Evolutionary conservation across 83 land plant species (phyloP).

Genomic region (Picea abies): DNA sequence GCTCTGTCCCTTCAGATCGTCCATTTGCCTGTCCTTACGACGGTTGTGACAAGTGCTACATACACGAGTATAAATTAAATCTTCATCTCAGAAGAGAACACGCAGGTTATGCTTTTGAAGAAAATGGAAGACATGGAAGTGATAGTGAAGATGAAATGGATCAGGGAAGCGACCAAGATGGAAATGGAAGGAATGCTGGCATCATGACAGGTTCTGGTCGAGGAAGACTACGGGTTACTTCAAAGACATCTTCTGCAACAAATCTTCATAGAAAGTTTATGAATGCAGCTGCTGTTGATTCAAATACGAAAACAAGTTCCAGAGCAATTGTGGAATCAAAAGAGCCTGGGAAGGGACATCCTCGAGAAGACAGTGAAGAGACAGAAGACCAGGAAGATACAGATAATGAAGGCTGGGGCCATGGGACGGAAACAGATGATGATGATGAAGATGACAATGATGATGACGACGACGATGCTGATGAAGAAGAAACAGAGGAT

Average conservation of each 20-base stretch:
- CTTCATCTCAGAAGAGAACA: slow-evolving; percentile 75
- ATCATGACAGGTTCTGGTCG: slow-evolving; percentile 37
- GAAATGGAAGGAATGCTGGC: slow-evolving; percentile 25
- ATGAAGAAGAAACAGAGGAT: slow-evolving; percentile 30
- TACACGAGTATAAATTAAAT: slow-evolving; percentile 82
- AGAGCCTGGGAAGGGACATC: slow-evolving; percentile 31
- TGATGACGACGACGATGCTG: slow-evolving; percentile 19
- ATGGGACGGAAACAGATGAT: slow-evolving; percentile 33
- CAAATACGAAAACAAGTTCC: slow-evolving; percentile 11
- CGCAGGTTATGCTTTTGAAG: slow-evolving; percentile 56
- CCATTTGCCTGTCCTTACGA: slow-evolving; percentile 78
- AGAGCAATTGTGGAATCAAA: slow-evolving; percentile 17
- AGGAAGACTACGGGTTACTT: slow-evolving; percentile 37
- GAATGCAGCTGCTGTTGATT: slow-evolving; percentile 20
- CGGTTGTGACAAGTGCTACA: slow-evolving; percentile 80
- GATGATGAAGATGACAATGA: slow-evolving; percentile 53
- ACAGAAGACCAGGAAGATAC: slow-evolving; percentile 63
- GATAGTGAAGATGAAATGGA: slow-evolving; percentile 51
- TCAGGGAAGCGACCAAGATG: slow-evolving; percentile 63
- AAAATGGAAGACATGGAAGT: slow-evolving; percentile 33
- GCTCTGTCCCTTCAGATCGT: slow-evolving; percentile 53
- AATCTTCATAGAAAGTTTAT: slow-evolving; percentile 30
- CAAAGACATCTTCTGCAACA: slow-evolving; percentile 46
- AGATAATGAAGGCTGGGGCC: slow-evolving; percentile 49
- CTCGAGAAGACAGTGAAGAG: slow-evolving; percentile 78